Percentiles rank a stretch among this genome's conserved stretches.
phyloP scores from a whole-genome alignment of 768 basidiomycete species.

The Auricularia sp. region DNA sequence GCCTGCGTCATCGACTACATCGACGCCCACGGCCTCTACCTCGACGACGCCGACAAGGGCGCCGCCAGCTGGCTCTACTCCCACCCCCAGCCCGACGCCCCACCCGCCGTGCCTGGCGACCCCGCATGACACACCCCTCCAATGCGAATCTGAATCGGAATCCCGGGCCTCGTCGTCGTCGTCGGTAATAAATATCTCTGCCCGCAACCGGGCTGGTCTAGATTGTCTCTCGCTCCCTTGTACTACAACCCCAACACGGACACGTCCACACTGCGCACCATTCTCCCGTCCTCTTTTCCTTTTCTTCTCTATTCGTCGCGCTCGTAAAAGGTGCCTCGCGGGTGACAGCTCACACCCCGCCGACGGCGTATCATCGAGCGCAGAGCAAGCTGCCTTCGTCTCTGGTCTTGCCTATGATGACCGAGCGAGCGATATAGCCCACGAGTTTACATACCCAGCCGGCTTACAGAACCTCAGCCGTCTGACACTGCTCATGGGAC shows the following conservation, averaged over 20 bases:
- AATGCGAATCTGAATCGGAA: neutral
- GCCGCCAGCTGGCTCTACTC: neutral
- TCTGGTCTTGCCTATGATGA: too few relatives aligned
- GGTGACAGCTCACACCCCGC: neutral
- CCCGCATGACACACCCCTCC: neutral
- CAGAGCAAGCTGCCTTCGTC: neutral
- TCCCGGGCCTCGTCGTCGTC: too few relatives aligned
- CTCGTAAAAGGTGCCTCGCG: slow-evolving; percentile 2
- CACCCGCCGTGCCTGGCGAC: neutral
- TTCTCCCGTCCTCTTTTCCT: neutral
- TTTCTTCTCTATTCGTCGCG: neutral
- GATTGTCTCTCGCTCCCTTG: too few relatives aligned
- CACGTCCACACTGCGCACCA: too few relatives aligned
- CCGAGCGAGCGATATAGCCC: too few relatives aligned
- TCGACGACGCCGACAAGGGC: slow-evolving; percentile 10
- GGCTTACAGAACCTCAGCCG: too few relatives aligned
- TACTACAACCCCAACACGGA: too few relatives aligned
- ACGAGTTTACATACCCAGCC: too few relatives aligned
- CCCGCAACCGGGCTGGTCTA: too few relatives aligned
- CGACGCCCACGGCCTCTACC: slow-evolving; percentile 55
- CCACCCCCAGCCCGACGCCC: neutral
- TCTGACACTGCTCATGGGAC: too few relatives aligned
- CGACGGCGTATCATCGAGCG: slow-evolving; percentile 1
- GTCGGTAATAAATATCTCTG: too few relatives aligned
- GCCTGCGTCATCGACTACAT: slow-evolving; percentile 91